Base-by-base conservation (phyloP, 306 rosid species). In the Quillaja saponaria region DNA sequence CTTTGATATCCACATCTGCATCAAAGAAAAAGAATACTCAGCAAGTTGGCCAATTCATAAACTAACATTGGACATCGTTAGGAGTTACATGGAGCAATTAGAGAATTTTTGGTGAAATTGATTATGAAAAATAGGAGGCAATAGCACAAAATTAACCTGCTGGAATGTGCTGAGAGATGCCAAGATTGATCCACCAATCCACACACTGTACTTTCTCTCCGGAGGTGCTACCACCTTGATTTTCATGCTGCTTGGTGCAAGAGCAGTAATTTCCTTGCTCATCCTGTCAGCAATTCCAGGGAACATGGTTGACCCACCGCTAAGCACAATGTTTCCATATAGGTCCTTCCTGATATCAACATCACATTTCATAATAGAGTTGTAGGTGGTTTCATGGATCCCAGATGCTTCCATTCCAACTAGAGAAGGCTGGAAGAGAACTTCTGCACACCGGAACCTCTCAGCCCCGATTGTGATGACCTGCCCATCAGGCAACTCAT, bases 241-340 rank as follows among this genome's bases (percentile, higher is more conserved):
- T 72, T 85, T 85, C 91, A 85, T 85, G 87, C 91, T 85, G 71
- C 91, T 85, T 3, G 91, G 91, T 34, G 91, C 91, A 58, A 85
- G 91, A 34, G 87, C 87, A 1, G 85, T 76, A 15, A 85, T 85
- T 79, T 85, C 91, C 78, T 85, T 85, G 85, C 91, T 85, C 91
- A 85, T 85, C 1, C 91, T 81, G 45, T 85, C 91, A 45, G 91
- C 91, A 69, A 85, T 82, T 12, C 91, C 91, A 3, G 91, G 87
- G 35, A 85, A 85, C 91, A 85, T 85, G 3, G 91, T 85, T 16
- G 91, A 70, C 17, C 91, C 91, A 46, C 91, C 91, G 71, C 91
- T 85, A 16, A 85, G 87, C 67, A 85, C 91, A 14, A 85, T 82
- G 54, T 85, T 85, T 56, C 87, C 87, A 56, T 85, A 85, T 6